These are phyloP conservation scores for Amanita rubescens DNA, from an alignment of 768 basidiomycete genomes.

Conservation along the genomic window DNA sequence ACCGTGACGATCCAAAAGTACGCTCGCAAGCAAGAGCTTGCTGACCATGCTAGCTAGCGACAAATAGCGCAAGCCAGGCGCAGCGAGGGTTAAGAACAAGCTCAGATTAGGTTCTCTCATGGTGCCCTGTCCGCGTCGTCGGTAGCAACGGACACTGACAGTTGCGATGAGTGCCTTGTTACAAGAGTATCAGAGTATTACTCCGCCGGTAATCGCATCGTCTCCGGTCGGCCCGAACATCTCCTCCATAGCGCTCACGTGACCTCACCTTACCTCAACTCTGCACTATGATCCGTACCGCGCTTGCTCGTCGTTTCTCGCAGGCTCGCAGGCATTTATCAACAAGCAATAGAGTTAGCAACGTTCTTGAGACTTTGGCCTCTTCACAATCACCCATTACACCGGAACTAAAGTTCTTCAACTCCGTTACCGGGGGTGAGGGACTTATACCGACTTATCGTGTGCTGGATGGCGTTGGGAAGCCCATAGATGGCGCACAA, in stretches of 20 bases:
- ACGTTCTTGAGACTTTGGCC: constrained; percentile 24
- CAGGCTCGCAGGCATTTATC: constrained; percentile 4
- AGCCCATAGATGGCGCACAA: constrained; percentile 63
- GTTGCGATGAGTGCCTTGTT: no score
- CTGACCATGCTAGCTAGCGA: neutral
- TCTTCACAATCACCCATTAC: constrained; percentile 55
- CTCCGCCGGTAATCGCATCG: neutral
- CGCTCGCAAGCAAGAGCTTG: constrained; percentile 13
- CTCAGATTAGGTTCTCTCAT: neutral
- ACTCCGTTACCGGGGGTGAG: constrained; percentile 56
- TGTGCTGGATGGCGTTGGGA: constrained; percentile 74
- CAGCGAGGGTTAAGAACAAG: neutral
- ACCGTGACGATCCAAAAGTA: constrained; percentile 15
- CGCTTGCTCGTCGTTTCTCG: constrained; percentile 3
- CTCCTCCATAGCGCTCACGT: constrained; percentile 14
- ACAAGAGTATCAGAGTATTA: no score
- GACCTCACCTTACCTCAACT: constrained; percentile 12
- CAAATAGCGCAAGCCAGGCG: neutral
- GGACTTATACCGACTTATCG: constrained; percentile 80
- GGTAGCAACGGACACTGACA: no score
- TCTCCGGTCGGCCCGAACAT: neutral
- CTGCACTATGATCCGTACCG: no score
- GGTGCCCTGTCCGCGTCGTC: no score
- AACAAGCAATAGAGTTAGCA: constrained; percentile 8
- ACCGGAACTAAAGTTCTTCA: constrained; percentile 70